Conservation (phyloP, 2,329 filamentous ascomycete genomes). For the Paradendryphiella salina region DNA sequence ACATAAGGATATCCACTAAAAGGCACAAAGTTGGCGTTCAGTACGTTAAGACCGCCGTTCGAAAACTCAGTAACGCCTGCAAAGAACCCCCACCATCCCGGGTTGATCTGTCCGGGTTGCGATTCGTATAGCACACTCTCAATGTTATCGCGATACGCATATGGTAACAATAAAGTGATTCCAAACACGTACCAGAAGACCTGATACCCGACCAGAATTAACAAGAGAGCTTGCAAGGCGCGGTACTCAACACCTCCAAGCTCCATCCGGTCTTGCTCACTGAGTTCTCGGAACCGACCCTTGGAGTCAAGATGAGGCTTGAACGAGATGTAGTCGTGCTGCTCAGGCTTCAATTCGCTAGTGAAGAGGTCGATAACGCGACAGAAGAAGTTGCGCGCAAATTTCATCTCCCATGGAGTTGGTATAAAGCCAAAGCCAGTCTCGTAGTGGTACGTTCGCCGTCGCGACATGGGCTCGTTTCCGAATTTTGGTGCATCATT, state of each 20-base stretch:
- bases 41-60: conserved; percentile 60
- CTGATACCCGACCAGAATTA: conserved; percentile 49
- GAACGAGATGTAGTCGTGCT: conserved; percentile 40
- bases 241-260: conserved; percentile 59
- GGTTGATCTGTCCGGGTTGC: conserved; percentile 40
- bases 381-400: conserved; percentile 27
- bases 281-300: conserved; percentile 44
- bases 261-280: conserved; percentile 49
- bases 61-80: conserved; percentile 57
- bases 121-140: conserved; percentile 47
- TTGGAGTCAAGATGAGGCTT: conserved; percentile 35
- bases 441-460: conserved; percentile 32
- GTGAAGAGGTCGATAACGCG: conserved; percentile 24
- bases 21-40: conserved; percentile 62
- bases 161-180: conserved; percentile 54
- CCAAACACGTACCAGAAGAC: conserved; percentile 49
- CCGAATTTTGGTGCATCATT: conserved; percentile 8
- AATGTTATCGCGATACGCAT: conserved; percentile 48
- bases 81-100: conserved; percentile 41
- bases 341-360: conserved; percentile 27
- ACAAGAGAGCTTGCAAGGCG: conserved; percentile 55
- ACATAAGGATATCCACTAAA: conserved; percentile 57
- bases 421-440: conserved; percentile 37
- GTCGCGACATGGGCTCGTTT: conserved; percentile 16
- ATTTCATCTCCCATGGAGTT: conserved; percentile 37